Percentiles rank a stretch among this genome's conserved stretches.
Conservation (phyloP, 2,329 filamentous ascomycete genomes). For the Pezicula neosporulosa region DNA sequence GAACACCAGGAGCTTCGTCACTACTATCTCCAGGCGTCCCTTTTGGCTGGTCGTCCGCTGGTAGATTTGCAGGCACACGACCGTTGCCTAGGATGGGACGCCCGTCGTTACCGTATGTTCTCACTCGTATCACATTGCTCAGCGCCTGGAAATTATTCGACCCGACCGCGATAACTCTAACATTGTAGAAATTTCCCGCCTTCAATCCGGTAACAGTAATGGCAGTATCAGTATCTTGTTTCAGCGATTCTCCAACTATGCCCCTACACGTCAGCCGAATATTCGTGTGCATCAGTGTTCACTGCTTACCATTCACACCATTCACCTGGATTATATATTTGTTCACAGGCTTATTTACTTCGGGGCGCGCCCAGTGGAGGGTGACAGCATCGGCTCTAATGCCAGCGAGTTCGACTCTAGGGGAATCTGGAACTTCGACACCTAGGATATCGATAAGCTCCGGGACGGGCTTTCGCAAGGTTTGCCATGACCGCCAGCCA, state of each 20-base stretch:
- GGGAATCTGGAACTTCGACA: slow-evolving; percentile 87
- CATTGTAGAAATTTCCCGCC: slow-evolving; percentile 86
- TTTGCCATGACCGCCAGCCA: slow-evolving; percentile 80
- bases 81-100: slow-evolving; percentile 56
- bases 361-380: slow-evolving; percentile 83
- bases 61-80: slow-evolving; percentile 53
- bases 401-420: slow-evolving; percentile 84
- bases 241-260: slow-evolving; percentile 78
- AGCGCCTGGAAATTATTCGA: slow-evolving; percentile 89
- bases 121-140: slow-evolving; percentile 78
- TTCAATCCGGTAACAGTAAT: slow-evolving; percentile 86
- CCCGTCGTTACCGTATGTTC: slow-evolving; percentile 67
- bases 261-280: slow-evolving; percentile 12
- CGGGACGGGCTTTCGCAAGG: slow-evolving; percentile 85
- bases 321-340: slow-evolving; percentile 94
- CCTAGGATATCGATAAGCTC: slow-evolving; percentile 88
- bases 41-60: slow-evolving; percentile 45
- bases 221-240: slow-evolving; percentile 80
- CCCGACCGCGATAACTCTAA: slow-evolving; percentile 88
- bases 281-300: not conserved
- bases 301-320: slow-evolving; percentile 73
- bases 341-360: slow-evolving; percentile 56
- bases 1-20: slow-evolving; percentile 37
- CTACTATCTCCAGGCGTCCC: slow-evolving; percentile 38
- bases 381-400: slow-evolving; percentile 85